phyloP scores from a whole-genome alignment of 257 asterid genomes.

The Lycium barbarum region DNA sequence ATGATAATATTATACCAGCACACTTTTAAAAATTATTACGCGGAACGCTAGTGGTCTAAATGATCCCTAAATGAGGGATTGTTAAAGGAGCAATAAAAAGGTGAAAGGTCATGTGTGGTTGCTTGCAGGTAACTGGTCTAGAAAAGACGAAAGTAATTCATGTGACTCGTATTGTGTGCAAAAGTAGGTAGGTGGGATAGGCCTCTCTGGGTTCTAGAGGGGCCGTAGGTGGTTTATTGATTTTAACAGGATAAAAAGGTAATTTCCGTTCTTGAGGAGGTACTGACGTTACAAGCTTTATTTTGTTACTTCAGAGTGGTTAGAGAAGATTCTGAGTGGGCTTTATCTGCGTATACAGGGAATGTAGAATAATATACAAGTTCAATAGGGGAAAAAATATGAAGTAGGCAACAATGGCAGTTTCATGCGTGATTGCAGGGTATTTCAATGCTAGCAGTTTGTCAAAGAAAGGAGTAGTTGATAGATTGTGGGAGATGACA shows the following conservation, averaged over 20 bases:
- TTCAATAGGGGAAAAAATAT: not conserved
- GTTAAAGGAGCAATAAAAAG: not conserved
- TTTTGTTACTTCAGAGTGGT: not conserved
- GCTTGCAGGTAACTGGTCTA: not conserved
- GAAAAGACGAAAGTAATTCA: constrained; percentile 4
- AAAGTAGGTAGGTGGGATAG: not conserved
- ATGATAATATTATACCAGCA: not conserved
- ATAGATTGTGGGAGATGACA: not conserved
- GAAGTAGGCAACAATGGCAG: not conserved
- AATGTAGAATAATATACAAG: not conserved
- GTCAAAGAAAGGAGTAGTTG: constrained; percentile 2
- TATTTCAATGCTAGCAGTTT: not conserved
- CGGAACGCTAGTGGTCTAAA: not conserved
- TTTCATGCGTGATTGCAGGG: not conserved
- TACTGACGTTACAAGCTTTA: not conserved
- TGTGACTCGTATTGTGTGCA: not conserved
- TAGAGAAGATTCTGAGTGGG: not conserved
- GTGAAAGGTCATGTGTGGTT: not conserved
- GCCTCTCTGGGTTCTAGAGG: not conserved
- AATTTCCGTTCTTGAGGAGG: not conserved
- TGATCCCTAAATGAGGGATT: not conserved
- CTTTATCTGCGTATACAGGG: not conserved
- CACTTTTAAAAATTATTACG: not conserved
- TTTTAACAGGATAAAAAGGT: not conserved
- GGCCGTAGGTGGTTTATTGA: not conserved